Evolutionary conservation across 1,139 yeast genomes (phyloP).

Genomic region (Pichia norvegensis): DNA sequence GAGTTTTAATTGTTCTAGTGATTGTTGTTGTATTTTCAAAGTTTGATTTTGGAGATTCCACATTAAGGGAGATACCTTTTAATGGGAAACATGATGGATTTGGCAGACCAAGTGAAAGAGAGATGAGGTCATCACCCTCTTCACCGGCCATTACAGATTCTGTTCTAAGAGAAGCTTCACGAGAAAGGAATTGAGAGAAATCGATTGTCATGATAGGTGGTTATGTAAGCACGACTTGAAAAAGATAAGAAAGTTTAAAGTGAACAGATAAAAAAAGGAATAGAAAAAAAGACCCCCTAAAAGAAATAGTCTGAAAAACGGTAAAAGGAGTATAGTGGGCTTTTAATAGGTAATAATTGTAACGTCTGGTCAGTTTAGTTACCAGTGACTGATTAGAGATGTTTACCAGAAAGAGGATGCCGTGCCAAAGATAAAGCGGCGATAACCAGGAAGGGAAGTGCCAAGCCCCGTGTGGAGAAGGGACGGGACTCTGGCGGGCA

Average conservation of each 20-base stretch:
- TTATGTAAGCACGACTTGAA: neutral
- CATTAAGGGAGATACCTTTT: conserved; percentile 20
- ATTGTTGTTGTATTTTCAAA: conserved; percentile 21
- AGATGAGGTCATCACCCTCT: conserved; percentile 16
- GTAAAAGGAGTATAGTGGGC: no score
- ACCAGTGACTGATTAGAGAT: no score
- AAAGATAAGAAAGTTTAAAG: neutral
- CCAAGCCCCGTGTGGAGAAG: neutral
- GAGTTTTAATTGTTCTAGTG: conserved; percentile 31
- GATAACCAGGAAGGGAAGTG: neutral
- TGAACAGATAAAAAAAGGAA: no score
- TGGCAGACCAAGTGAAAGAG: conserved; percentile 27
- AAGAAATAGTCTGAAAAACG: no score
- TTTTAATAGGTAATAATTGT: no score
- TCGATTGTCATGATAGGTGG: conserved; percentile 17
- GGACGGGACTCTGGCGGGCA: no score
- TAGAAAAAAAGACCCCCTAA: no score
- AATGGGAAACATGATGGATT: conserved; percentile 26
- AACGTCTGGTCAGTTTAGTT: no score
- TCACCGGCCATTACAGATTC: conserved; percentile 25
- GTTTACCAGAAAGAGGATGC: no score
- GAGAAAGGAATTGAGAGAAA: conserved; percentile 23
- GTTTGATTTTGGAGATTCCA: conserved; percentile 19
- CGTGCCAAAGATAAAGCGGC: no score
- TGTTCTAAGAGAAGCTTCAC: conserved; percentile 23